Evolutionary conservation across 495 filamentous ascomycete species (phyloP).

Genomic region (Penicillium atrosanguineum): DNA sequence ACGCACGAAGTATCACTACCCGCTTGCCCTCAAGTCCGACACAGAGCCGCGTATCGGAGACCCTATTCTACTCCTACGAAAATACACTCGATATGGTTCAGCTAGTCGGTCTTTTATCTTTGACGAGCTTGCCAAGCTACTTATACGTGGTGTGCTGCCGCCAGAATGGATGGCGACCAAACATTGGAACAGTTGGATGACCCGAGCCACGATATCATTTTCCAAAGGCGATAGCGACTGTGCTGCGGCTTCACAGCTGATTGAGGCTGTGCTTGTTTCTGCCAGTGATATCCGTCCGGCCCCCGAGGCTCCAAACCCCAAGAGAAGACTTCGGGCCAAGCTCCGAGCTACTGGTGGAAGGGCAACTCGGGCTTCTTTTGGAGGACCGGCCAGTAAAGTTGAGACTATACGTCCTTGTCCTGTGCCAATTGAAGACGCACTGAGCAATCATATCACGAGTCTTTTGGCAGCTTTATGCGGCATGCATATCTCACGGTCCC

Average conservation of each 20-base stretch:
- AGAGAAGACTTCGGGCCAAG: neutral
- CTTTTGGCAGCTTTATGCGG: slow-evolving; percentile 42
- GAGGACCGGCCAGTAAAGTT: neutral
- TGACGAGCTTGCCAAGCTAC: slow-evolving; percentile 38
- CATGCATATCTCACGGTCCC: slow-evolving; percentile 42
- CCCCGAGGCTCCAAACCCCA: neutral
- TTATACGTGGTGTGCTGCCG: slow-evolving; percentile 37
- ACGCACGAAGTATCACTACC: slow-evolving; percentile 27
- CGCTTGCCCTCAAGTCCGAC: slow-evolving; percentile 29
- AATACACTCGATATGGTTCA: slow-evolving; percentile 23
- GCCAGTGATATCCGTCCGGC: slow-evolving; percentile 22
- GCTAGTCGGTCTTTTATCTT: slow-evolving; percentile 34
- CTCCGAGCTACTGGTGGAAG: slow-evolving; percentile 1
- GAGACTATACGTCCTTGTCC: slow-evolving; percentile 28
- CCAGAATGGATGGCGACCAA: slow-evolving; percentile 50
- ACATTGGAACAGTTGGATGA: slow-evolving; percentile 43
- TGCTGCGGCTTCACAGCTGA: slow-evolving; percentile 34
- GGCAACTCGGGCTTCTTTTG: slow-evolving; percentile 20
- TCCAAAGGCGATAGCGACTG: slow-evolving; percentile 36
- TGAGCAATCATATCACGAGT: slow-evolving; percentile 44
- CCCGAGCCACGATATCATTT: slow-evolving; percentile 41
- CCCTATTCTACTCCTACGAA: slow-evolving; percentile 31
- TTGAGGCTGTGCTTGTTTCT: slow-evolving; percentile 41
- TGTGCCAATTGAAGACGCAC: slow-evolving; percentile 40
- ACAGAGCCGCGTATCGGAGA: slow-evolving; percentile 18